A percentile compares a stretch with the other conserved stretches of the same genome.
Conservation (phyloP, 257 asterid genomes). For the Solanum bulbocastanum region DNA sequence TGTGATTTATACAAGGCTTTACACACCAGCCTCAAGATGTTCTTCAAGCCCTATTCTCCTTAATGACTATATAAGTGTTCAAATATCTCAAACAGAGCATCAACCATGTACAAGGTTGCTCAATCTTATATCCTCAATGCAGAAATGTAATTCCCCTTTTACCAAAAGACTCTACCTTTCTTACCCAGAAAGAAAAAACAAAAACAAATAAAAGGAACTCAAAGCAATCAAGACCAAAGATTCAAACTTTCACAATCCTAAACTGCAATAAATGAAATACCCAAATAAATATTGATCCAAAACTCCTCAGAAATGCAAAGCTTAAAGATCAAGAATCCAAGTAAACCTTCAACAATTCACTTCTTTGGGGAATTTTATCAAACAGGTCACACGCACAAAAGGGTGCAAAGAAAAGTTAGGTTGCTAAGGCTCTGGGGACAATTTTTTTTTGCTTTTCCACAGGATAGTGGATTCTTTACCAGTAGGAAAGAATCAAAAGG, state of each 20-base stretch:
- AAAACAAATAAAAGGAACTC: neutral
- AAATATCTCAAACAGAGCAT: neutral
- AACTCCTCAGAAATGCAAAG: neutral
- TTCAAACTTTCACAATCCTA: neutral
- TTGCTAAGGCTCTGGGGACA: neutral
- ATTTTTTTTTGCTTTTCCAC: neutral
- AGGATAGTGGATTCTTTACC: slow-evolving; percentile 24
- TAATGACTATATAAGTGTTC: neutral
- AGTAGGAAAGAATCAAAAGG: slow-evolving; percentile 29
- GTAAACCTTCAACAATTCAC: neutral
- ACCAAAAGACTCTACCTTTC: neutral
- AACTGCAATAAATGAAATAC: neutral
- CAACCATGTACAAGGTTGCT: neutral
- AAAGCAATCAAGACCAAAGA: neutral
- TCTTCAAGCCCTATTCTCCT: slow-evolving; percentile 6
- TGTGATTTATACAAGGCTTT: neutral
- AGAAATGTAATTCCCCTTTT: neutral
- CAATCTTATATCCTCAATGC: neutral
- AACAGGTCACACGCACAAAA: neutral
- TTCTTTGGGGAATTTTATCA: neutral
- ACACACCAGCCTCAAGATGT: slow-evolving; percentile 6
- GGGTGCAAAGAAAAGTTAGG: neutral
- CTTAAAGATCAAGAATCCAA: neutral
- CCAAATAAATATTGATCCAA: neutral
- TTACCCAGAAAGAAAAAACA: neutral